Evolutionary conservation across 495 filamentous ascomycete species (phyloP).

Genomic region (Cenococcum geophilum): DNA sequence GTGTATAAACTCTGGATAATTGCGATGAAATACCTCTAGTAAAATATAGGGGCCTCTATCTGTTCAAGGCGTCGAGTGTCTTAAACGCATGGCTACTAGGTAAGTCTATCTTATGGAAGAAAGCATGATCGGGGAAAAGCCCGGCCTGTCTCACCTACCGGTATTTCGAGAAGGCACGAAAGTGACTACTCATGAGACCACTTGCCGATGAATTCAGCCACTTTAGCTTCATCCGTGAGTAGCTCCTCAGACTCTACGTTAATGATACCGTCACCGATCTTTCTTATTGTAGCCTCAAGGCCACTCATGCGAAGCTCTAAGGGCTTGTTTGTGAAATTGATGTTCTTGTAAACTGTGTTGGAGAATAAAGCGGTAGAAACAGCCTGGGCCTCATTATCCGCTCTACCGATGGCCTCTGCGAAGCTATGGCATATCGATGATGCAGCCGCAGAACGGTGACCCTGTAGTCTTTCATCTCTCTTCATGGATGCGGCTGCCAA

Average conservation of each 20-base stretch:
- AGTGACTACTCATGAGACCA: background rate
- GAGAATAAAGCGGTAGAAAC: conserved; percentile 19
- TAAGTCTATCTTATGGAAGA: too few species aligned
- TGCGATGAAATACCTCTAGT: too few species aligned
- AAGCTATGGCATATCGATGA: conserved; percentile 9
- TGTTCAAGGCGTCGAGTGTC: too few species aligned
- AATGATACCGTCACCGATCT: conserved; percentile 8
- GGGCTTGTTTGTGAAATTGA: conserved; percentile 12
- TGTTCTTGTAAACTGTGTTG: conserved; percentile 13
- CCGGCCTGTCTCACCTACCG: too few species aligned
- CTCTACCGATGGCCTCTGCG: conserved; percentile 12
- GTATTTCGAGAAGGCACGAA: too few species aligned
- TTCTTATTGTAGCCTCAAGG: conserved; percentile 19
- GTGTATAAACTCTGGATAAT: too few species aligned
- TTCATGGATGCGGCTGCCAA: conserved; percentile 13
- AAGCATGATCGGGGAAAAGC: too few species aligned
- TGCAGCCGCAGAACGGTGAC: conserved; percentile 11
- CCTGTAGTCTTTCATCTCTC: conserved; percentile 16
- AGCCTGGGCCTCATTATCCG: conserved; percentile 13
- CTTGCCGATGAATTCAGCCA: conserved; percentile 20
- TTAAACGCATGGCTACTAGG: too few species aligned
- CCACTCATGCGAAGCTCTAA: conserved; percentile 17
- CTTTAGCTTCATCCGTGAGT: conserved; percentile 14
- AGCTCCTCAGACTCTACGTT: conserved; percentile 21
- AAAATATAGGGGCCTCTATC: too few species aligned